These are phyloP conservation scores for Phytophthora fragariaefolia DNA, from an alignment of 352 stramenopile genomes.

Conservation along the genomic window DNA sequence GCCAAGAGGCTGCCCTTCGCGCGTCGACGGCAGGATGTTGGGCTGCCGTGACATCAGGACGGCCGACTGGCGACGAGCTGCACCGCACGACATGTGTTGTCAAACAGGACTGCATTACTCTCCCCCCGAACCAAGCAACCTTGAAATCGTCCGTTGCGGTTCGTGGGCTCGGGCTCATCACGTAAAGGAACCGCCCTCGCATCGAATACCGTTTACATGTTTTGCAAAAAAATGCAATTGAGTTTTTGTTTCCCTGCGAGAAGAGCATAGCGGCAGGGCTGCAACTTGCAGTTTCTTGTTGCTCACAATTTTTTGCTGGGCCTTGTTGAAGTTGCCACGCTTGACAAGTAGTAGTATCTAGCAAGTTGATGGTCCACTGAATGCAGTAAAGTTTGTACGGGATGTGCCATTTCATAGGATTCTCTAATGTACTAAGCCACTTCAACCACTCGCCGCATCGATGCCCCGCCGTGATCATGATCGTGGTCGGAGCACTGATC, in stretches of 20 bases:
- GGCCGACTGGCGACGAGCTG: slow-evolving; percentile 9
- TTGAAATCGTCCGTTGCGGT: neutral
- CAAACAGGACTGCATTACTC: slow-evolving; percentile 2
- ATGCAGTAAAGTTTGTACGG: slow-evolving; percentile 18
- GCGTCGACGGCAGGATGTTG: neutral
- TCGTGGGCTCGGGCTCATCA: neutral
- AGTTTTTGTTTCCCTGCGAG: neutral
- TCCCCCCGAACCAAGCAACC: neutral
- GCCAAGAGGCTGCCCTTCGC: too few relatives aligned
- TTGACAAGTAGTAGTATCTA: neutral
- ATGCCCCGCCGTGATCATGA: neutral
- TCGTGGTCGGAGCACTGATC: slow-evolving; percentile 1
- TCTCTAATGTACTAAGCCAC: slow-evolving; percentile 26
- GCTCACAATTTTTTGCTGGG: neutral
- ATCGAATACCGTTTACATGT: too few relatives aligned
- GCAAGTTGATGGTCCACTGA: neutral
- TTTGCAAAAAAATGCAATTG: neutral
- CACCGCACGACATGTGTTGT: slow-evolving; percentile 22
- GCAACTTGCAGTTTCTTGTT: slow-evolving; percentile 3
- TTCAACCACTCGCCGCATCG: slow-evolving; percentile 17
- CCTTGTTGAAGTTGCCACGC: slow-evolving; percentile 3
- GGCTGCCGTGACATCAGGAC: slow-evolving; percentile 17
- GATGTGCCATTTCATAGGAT: slow-evolving; percentile 25
- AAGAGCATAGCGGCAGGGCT: too few relatives aligned
- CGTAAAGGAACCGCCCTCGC: neutral